A percentile compares a stretch with the other conserved stretches of the same genome.
Conservation (phyloP, 2,329 filamentous ascomycete species). For the Paraconiothyrium sp. region DNA sequence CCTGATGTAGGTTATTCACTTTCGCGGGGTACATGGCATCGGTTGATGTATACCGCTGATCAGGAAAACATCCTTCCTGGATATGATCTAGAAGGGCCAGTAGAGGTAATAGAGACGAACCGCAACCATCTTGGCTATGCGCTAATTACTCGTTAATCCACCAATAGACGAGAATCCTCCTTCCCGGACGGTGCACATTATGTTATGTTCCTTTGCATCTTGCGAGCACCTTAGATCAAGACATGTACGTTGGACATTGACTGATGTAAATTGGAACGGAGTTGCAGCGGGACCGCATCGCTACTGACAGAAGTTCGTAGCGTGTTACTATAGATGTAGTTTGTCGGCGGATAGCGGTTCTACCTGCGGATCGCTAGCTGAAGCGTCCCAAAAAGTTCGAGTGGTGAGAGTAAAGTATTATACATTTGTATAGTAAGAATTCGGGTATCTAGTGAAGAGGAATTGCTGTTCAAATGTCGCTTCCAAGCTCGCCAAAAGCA, state of each 20-base stretch:
- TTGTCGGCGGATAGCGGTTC: too few species aligned
- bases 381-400: not conserved
- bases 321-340: too few species aligned
- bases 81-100: not conserved
- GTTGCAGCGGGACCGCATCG: too few species aligned
- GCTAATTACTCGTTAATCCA: not conserved
- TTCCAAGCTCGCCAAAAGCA: conserved; percentile 34
- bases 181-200: not conserved
- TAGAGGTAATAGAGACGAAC: not conserved
- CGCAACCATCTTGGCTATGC: conserved; percentile 1
- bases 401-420: not conserved
- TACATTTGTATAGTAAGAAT: not conserved
- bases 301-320: too few species aligned
- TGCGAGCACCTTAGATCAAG: not conserved
- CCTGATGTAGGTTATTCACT: not conserved
- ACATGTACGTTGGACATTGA: too few species aligned
- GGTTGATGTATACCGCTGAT: conserved; percentile 3
- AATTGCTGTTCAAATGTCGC: conserved; percentile 19
- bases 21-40: not conserved
- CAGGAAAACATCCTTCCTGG: not conserved
- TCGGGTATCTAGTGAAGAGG: not conserved
- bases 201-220: not conserved
- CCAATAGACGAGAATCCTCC: not conserved
- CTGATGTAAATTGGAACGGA: too few species aligned
- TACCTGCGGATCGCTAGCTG: not conserved